Conservation (phyloP, 768 basidiomycete species). For the Kwoniella mangroviensis region DNA sequence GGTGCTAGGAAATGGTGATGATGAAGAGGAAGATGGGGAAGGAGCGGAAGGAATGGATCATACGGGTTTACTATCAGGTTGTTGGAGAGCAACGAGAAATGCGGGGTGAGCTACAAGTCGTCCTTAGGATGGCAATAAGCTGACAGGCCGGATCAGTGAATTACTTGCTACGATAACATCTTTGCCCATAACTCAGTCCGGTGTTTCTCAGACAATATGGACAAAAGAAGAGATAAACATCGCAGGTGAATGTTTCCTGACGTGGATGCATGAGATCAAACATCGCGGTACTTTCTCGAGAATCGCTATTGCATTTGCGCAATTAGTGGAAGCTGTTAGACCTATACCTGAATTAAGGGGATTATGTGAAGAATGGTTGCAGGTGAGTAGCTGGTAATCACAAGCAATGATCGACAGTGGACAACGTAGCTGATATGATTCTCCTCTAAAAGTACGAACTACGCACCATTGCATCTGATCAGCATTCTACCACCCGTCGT, state of each 20-base stretch:
- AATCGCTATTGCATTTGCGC: constrained; percentile 48
- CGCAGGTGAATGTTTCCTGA: constrained; percentile 44
- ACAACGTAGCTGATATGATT: too few species aligned
- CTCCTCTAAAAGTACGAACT: constrained; percentile 39
- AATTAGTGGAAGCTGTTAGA: constrained; percentile 39
- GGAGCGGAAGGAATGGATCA: constrained; percentile 42
- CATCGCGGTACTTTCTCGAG: constrained; percentile 57
- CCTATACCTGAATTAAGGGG: constrained; percentile 13
- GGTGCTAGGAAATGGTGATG: constrained; percentile 26
- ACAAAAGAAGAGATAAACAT: constrained; percentile 25
- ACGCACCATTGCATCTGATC: constrained; percentile 39
- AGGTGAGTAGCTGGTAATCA: constrained; percentile 30
- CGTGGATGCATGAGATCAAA: constrained; percentile 55
- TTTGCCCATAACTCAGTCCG: constrained; percentile 28
- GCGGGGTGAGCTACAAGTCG: constrained; percentile 43
- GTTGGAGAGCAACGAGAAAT: constrained; percentile 56
- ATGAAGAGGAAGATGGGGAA: constrained; percentile 30
- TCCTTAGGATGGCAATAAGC: not conserved
- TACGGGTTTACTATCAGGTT: constrained; percentile 49
- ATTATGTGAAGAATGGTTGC: constrained; percentile 43
- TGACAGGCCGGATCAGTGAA: constrained; percentile 24
- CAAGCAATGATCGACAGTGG: too few species aligned
- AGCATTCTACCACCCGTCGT: constrained; percentile 50
- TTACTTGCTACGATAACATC: constrained; percentile 37
- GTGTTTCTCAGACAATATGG: constrained; percentile 33